A percentile compares a stretch with the other conserved stretches of the same genome.
Evolutionary conservation across 169 alveolate species (phyloP).

Genomic region (Plasmodium vivax): DNA sequence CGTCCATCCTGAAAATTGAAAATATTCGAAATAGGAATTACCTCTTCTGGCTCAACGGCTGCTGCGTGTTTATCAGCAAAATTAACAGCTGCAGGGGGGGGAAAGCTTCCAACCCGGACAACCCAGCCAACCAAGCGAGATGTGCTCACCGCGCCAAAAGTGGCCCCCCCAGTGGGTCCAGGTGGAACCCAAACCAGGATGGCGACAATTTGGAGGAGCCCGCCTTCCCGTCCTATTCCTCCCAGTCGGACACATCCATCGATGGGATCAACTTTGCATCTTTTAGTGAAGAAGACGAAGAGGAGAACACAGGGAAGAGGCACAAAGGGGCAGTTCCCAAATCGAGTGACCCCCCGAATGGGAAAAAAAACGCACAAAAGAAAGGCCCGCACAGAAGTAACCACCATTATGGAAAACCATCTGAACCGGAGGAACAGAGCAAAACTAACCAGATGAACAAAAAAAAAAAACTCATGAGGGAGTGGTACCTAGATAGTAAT

Average conservation of each 20-base stretch:
- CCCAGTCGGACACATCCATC: conserved; percentile 5
- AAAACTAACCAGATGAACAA: background rate
- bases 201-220: background rate
- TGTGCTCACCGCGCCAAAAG: background rate
- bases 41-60: conserved; percentile 72
- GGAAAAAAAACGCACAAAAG: background rate
- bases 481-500: conserved; percentile 52
- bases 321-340: background rate
- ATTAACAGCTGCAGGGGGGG: conserved; percentile 48
- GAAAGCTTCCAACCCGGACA: background rate
- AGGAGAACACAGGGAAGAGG: background rate
- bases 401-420: background rate
- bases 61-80: conserved; percentile 59
- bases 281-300: background rate
- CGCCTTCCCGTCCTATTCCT: conserved; percentile 5
- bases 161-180: background rate
- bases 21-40: conserved; percentile 59
- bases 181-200: background rate
- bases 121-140: background rate
- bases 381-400: conserved; percentile 19
- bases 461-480: background rate
- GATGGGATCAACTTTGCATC: conserved; percentile 11
- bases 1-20: conserved; percentile 64
- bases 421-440: background rate
- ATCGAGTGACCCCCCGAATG: background rate